These are phyloP conservation scores for Parastagonospora avenae DNA, from an alignment of 2,329 filamentous ascomycete species.

Conservation along the genomic window DNA sequence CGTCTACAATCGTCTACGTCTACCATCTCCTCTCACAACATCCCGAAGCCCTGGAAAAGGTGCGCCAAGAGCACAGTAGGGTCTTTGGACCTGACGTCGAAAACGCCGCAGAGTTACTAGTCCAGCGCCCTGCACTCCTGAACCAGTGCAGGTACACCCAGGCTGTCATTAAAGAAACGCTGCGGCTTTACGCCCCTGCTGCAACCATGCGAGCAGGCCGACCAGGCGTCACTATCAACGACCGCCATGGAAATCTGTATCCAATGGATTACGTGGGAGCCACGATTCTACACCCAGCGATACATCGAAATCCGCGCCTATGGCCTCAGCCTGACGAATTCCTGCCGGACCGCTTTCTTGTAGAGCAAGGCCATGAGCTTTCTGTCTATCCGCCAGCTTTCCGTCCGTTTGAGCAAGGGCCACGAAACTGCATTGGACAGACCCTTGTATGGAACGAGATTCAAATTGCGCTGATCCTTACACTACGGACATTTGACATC, in stretches of 20 bases:
- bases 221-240: slow-evolving; percentile 3
- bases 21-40: slow-evolving; percentile 28
- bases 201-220: slow-evolving; percentile 31
- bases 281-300: slow-evolving; percentile 10
- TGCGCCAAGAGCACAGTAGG: slow-evolving; percentile 33
- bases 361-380: slow-evolving; percentile 5
- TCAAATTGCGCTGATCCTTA: slow-evolving; percentile 14
- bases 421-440: slow-evolving; percentile 47
- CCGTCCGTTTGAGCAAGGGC: slow-evolving; percentile 47
- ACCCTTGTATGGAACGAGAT: slow-evolving; percentile 41
- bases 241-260: slow-evolving; percentile 6
- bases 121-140: slow-evolving; percentile 21
- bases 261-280: slow-evolving; percentile 15
- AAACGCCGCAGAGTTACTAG: neutral
- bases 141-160: slow-evolving; percentile 34
- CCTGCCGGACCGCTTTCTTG: slow-evolving; percentile 28
- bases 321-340: slow-evolving; percentile 20
- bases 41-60: slow-evolving; percentile 20
- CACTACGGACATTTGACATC: slow-evolving; percentile 10
- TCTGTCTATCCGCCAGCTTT: slow-evolving; percentile 20
- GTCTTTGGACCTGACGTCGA: slow-evolving; percentile 30
- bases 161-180: slow-evolving; percentile 43
- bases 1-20: slow-evolving; percentile 32
- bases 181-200: slow-evolving; percentile 37
- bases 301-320: slow-evolving; percentile 21